Percentiles rank a stretch among this genome's conserved stretches.
These are phyloP conservation scores for Saturnispora hagleri DNA, from an alignment of 805 yeast genomes.

Conservation along the genomic window DNA sequence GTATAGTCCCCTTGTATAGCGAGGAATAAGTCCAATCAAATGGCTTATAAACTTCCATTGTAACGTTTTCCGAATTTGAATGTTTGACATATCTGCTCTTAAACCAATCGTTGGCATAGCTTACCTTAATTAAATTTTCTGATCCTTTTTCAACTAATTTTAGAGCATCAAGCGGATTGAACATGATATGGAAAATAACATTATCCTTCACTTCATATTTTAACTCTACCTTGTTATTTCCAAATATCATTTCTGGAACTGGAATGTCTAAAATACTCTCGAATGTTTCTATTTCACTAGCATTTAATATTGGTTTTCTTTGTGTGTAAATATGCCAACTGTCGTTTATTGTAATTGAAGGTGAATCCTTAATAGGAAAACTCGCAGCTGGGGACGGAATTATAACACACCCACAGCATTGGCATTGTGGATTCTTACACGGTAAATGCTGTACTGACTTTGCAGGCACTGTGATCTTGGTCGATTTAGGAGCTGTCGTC, in stretches of 20 bases:
- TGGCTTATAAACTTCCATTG: conserved; percentile 60
- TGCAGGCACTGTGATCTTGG: conserved; percentile 14
- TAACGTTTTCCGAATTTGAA: conserved; percentile 17
- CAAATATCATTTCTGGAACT: conserved; percentile 96
- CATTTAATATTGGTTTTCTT: conserved; percentile 68
- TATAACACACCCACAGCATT: conserved; percentile 60
- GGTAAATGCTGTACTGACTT: conserved; percentile 12
- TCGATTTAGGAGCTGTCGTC: not conserved
- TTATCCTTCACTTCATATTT: conserved; percentile 17
- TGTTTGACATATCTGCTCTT: conserved; percentile 30
- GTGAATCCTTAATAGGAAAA: conserved; percentile 53
- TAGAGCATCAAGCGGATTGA: conserved; percentile 73
- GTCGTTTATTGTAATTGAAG: conserved; percentile 57
- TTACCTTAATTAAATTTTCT: conserved; percentile 48
- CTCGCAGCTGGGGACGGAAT: conserved; percentile 70
- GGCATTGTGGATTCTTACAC: conserved; percentile 34
- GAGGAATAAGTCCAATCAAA: conserved; percentile 97
- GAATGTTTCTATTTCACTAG: conserved; percentile 62
- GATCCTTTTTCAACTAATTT: conserved; percentile 43
- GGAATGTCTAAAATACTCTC: conserved; percentile 64
- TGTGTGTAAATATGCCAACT: conserved; percentile 65
- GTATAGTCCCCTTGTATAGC: conserved; percentile 55
- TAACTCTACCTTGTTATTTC: conserved; percentile 57
- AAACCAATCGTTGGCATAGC: conserved; percentile 83
- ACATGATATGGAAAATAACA: conserved; percentile 35